phyloP scores from a whole-genome alignment of 768 basidiomycete species.

The Myochromella boudieri region DNA sequence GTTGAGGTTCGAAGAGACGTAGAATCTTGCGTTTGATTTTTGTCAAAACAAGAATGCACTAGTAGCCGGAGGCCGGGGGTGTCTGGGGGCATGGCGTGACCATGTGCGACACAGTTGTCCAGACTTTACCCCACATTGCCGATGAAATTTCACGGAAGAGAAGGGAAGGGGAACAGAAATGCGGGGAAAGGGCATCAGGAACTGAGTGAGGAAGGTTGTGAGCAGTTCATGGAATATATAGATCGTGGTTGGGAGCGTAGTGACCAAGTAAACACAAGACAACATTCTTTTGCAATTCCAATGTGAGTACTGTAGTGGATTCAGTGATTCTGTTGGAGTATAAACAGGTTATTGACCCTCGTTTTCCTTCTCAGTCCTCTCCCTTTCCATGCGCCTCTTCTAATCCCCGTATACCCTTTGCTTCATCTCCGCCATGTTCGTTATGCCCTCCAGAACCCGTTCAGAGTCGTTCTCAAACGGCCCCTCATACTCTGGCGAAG shows the following conservation, averaged over 20 bases:
- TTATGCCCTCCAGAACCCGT: slow-evolving; percentile 6
- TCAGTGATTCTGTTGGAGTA: background rate
- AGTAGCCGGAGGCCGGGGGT: slow-evolving; percentile 14
- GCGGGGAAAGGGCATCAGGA: slow-evolving; percentile 7
- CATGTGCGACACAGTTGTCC: slow-evolving; percentile 5
- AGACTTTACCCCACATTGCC: slow-evolving; percentile 9
- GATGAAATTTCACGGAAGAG: background rate
- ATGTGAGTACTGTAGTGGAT: too few species aligned
- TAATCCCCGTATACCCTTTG: background rate
- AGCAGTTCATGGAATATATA: background rate
- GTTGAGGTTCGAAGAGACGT: too few species aligned
- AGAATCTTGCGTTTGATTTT: background rate
- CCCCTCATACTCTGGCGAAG: slow-evolving; percentile 4
- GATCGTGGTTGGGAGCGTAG: background rate
- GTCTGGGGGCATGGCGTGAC: slow-evolving; percentile 8
- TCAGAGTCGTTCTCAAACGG: slow-evolving; percentile 3
- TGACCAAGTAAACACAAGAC: slow-evolving; percentile 15
- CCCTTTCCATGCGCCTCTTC: slow-evolving; percentile 5
- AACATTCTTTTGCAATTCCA: slow-evolving; percentile 16
- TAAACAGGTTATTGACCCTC: slow-evolving; percentile 1
- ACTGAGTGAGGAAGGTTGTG: background rate
- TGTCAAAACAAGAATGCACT: background rate
- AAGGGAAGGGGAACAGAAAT: slow-evolving; percentile 2
- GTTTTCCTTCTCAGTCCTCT: background rate
- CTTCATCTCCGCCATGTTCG: slow-evolving; percentile 6